Evolutionary conservation across 495 filamentous ascomycete genomes (phyloP).

Genomic region (Neurospora terricola): DNA sequence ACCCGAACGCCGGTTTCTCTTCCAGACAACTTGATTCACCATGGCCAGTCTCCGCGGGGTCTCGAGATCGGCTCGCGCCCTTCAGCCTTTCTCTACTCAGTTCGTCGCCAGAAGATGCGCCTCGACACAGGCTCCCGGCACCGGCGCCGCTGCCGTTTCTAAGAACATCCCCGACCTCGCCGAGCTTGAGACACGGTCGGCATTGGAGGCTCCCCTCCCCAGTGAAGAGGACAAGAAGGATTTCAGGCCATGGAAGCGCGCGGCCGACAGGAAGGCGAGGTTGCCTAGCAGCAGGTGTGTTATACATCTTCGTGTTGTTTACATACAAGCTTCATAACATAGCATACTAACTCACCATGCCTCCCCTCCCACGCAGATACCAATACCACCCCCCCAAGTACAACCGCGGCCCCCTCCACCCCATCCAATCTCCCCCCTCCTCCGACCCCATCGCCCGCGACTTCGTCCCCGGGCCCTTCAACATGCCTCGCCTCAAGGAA

Average conservation of each 20-base stretch:
- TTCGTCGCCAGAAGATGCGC: conserved; percentile 23
- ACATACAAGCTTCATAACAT: no score
- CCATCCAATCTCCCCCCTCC: conserved; percentile 71
- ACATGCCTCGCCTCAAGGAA: conserved; percentile 75
- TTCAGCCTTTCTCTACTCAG: conserved; percentile 15
- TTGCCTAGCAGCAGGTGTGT: conserved; percentile 30
- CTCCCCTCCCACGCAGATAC: conserved; percentile 48
- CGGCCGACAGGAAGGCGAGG: conserved; percentile 27
- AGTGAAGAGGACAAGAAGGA: conserved; percentile 22
- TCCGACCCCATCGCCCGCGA: conserved; percentile 80
- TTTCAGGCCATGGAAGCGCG: conserved; percentile 33
- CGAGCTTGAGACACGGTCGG: conserved; percentile 32
- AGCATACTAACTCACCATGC: background rate
- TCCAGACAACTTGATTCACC: background rate
- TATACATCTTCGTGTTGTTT: background rate
- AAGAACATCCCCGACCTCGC: conserved; percentile 11
- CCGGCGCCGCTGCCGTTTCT: background rate
- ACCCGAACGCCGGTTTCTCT: background rate
- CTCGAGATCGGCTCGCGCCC: conserved; percentile 17
- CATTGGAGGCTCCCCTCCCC: conserved; percentile 22
- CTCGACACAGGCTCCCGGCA: conserved; percentile 22
- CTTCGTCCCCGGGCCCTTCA: conserved; percentile 91
- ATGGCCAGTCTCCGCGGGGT: conserved; percentile 27
- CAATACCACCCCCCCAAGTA: conserved; percentile 87
- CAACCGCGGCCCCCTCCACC: conserved; percentile 87